A percentile compares a stretch with the other conserved stretches of the same genome.
These are phyloP conservation scores for Simplicillium sp. DNA, from an alignment of 2,329 filamentous ascomycete species.

Conservation along the genomic window DNA sequence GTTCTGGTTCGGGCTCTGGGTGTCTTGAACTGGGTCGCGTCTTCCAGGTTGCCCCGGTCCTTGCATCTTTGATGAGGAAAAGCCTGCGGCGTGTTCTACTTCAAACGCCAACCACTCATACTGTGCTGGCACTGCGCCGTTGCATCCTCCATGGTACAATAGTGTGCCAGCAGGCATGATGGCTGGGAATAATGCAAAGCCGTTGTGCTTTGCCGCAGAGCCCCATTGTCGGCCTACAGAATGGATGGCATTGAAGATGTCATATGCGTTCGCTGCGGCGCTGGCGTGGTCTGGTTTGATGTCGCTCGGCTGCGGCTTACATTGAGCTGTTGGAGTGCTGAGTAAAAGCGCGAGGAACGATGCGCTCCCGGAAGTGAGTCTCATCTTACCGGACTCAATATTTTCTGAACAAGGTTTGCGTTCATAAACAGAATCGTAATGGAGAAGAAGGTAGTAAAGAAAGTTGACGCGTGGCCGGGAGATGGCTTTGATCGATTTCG, in stretches of 20 bases:
- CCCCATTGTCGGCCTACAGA: constrained; percentile 68
- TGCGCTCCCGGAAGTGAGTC: not conserved
- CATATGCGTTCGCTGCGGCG: constrained; percentile 43
- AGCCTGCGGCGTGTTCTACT: constrained; percentile 60
- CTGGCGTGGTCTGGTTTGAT: constrained; percentile 26
- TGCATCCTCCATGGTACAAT: constrained; percentile 55
- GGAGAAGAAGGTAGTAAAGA: too few species aligned
- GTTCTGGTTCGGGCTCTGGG: not conserved
- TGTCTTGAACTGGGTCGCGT: not conserved
- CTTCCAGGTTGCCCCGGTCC: not conserved
- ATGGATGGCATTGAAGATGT: constrained; percentile 65
- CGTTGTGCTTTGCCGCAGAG: constrained; percentile 64
- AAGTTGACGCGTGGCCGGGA: too few species aligned
- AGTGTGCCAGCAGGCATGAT: constrained; percentile 54
- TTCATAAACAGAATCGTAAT: too few species aligned
- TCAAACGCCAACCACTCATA: constrained; percentile 71
- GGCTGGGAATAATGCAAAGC: constrained; percentile 61
- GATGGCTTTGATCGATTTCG: too few species aligned
- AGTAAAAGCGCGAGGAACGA: not conserved
- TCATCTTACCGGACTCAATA: too few species aligned
- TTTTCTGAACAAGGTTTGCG: too few species aligned
- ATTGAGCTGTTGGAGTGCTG: not conserved
- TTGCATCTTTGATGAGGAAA: constrained; percentile 31
- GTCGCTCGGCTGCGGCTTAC: not conserved
- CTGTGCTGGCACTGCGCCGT: constrained; percentile 33